Percentiles rank a stretch among this genome's conserved stretches.
Evolutionary conservation across 768 basidiomycete genomes (phyloP).

Genomic region (Pluteus cervinus): DNA sequence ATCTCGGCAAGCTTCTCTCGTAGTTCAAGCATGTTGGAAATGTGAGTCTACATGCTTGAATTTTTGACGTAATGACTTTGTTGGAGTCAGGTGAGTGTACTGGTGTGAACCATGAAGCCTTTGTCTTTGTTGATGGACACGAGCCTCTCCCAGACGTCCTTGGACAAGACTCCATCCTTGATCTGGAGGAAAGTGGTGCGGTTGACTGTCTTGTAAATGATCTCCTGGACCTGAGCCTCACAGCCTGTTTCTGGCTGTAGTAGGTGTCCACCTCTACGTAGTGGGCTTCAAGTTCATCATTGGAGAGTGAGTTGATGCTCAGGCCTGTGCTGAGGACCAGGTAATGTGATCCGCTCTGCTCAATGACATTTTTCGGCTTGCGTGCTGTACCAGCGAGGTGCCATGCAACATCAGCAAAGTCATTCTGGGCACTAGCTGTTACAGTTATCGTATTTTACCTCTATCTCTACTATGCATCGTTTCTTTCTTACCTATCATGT

Average conservation of each 20-base stretch:
- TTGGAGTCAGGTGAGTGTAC: conserved; percentile 15
- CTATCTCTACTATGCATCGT: no score
- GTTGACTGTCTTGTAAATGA: conserved; percentile 19
- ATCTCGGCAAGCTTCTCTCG: conserved; percentile 25
- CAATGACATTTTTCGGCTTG: conserved; percentile 10
- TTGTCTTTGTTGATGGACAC: conserved; percentile 15
- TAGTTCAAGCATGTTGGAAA: conserved; percentile 11
- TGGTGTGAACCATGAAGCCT: conserved; percentile 12
- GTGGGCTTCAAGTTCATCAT: conserved; percentile 15
- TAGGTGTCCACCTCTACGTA: conserved; percentile 14
- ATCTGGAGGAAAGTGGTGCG: conserved; percentile 16
- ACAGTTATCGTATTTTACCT: no score
- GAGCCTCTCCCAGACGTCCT: conserved; percentile 16
- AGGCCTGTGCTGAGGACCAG: no score
- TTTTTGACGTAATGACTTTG: conserved; percentile 11
- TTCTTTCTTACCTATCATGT: no score
- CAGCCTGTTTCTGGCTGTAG: conserved; percentile 18
- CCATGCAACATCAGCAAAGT: no score
- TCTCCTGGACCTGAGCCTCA: conserved; percentile 14
- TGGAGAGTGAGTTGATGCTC: conserved; percentile 5
- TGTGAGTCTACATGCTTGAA: conserved; percentile 12
- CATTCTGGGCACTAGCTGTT: no score
- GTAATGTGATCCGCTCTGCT: conserved; percentile 12
- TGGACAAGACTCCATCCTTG: conserved; percentile 13
- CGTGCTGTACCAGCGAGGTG: conserved; percentile 17